Base-by-base conservation (phyloP, 768 basidiomycete species). In the Favolaschia claudopus region DNA sequence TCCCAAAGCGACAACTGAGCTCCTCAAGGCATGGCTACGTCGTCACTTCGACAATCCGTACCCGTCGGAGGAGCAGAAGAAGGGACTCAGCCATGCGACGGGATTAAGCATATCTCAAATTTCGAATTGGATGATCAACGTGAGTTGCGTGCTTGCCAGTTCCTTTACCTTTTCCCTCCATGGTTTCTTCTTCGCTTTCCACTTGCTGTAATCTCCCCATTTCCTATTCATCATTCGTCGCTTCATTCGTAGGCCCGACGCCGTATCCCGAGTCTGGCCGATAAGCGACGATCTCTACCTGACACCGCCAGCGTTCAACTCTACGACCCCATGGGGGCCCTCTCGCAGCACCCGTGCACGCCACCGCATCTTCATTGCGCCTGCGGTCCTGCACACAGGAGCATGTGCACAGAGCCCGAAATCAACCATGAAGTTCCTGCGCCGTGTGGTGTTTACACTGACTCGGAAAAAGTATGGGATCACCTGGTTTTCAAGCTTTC, bases 61-160 rank as follows among this genome's bases (percentile, higher is more conserved):
- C 72, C 92, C 92, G 31, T 89, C 86, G 65, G 92, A 95, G 72
- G 91, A 93, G 61, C 93, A 94, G 81, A 95, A 95, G 77, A 93
- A 93, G 69, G 89, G 91, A 70, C 77, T 95, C 63, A 94, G 92
- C 74, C 85, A 89, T 66, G 89, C 90, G 36, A 95, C 92, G 1
- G 91, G 91, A 22, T 77, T 95, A 62, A 91, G 88, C 77, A 94
- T 94, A 91, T 86, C 83, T 74, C 92, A 95, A 74, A 91, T 94
- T 1, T 92, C 91, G 48, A 94, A 94, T 72, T 94, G 92, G 92
- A 94, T 94, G 92, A 94, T 94, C 69, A 94, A 94, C 67, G 92
- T 82, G 38, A 55, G 75, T 79, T 19, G 9, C 24, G 15, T 28
- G 15, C 10, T 44, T 20, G 32, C 39, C 28, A 28, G 19, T 28